phyloP scores from a whole-genome alignment of 2,329 filamentous ascomycete species.

The Xylogone sp. region DNA sequence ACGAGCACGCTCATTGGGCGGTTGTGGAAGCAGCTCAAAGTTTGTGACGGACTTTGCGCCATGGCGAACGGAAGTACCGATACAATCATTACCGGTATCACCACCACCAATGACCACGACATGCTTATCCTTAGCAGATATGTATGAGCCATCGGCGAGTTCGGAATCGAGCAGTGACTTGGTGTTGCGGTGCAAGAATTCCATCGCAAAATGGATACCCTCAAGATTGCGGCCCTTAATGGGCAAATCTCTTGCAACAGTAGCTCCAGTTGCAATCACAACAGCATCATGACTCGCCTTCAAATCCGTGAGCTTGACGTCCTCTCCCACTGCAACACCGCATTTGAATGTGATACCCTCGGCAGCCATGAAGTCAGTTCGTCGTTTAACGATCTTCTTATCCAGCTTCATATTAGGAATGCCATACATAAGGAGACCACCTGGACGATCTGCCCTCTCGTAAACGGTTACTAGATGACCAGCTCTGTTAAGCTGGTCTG shows the following conservation, averaged over 20 bases:
- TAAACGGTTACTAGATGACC: slow-evolving; percentile 88
- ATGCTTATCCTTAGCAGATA: slow-evolving; percentile 92
- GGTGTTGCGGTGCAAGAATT: slow-evolving; percentile 96
- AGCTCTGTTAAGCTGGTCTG: slow-evolving; percentile 91
- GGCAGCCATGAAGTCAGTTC: slow-evolving; percentile 89
- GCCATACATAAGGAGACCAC: slow-evolving; percentile 95
- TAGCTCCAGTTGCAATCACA: slow-evolving; percentile 87
- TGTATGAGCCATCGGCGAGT: slow-evolving; percentile 78
- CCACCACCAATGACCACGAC: slow-evolving; percentile 96
- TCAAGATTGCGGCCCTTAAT: slow-evolving; percentile 85
- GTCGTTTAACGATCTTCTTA: slow-evolving; percentile 93
- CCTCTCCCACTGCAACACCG: slow-evolving; percentile 72
- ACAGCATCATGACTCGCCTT: slow-evolving; percentile 76
- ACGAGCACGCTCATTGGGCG: slow-evolving; percentile 80
- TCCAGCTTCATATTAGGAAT: slow-evolving; percentile 99
- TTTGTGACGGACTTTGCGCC: slow-evolving; percentile 95
- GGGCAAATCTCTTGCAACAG: slow-evolving; percentile 86
- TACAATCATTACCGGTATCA: slow-evolving; percentile 97
- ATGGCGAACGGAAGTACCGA: slow-evolving; percentile 92
- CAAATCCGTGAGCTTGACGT: slow-evolving; percentile 66
- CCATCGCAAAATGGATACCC: slow-evolving; percentile 94
- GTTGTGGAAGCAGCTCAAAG: slow-evolving; percentile 93
- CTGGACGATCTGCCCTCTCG: slow-evolving; percentile 85
- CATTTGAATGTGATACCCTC: slow-evolving; percentile 85
- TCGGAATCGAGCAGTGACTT: slow-evolving; percentile 94